Conservation (phyloP, 805 yeast genomes). For the Hanseniaspora hatyaiensis region DNA sequence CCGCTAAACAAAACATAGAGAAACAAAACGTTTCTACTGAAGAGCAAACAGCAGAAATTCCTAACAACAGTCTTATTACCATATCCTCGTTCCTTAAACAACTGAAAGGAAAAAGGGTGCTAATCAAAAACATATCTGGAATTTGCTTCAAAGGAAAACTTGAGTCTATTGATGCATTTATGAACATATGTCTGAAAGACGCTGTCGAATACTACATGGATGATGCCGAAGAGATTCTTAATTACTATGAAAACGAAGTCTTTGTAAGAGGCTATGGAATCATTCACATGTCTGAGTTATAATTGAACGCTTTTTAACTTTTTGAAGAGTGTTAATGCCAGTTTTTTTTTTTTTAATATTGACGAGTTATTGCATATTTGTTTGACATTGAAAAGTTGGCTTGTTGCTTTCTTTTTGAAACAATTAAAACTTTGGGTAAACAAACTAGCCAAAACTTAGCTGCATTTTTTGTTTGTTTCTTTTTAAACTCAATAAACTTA, state of each 20-base stretch:
- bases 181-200: conserved; percentile 81
- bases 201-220: conserved; percentile 47
- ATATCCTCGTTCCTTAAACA: conserved; percentile 72
- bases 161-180: conserved; percentile 90
- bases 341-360: too few species aligned
- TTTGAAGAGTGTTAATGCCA: not conserved
- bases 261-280: conserved; percentile 32
- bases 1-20: not conserved
- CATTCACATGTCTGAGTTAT: conserved; percentile 28
- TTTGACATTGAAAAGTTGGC: too few species aligned
- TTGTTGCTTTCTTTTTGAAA: too few species aligned
- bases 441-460: too few species aligned
- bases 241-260: conserved; percentile 27
- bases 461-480: too few species aligned
- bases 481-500: too few species aligned
- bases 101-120: conserved; percentile 66
- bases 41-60: not conserved
- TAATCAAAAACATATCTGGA: conserved; percentile 78
- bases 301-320: too few species aligned
- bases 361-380: too few species aligned
- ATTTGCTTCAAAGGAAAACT: conserved; percentile 66
- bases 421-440: too few species aligned
- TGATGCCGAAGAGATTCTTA: conserved; percentile 26
- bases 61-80: conserved; percentile 29
- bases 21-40: not conserved